Evolutionary conservation across 192 early-diverging fungal genomes (phyloP).

Genomic region (Funneliformis mosseae): DNA sequence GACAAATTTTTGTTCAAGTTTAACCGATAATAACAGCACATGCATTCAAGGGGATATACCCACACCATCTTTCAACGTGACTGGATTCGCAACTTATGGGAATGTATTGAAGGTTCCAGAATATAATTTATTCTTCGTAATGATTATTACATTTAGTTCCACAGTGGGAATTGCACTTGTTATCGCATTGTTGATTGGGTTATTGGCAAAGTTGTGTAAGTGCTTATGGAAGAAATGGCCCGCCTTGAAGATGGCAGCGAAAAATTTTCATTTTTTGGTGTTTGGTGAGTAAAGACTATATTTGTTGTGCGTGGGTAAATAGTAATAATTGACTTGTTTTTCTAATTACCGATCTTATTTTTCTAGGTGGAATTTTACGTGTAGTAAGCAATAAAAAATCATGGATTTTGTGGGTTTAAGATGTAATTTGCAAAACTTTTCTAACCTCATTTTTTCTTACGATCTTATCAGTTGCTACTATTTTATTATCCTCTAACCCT

Average conservation of each 20-base stretch:
- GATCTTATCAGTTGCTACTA: not conserved
- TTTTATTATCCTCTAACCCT: conserved; percentile 27
- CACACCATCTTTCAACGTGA: not conserved
- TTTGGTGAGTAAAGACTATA: not conserved
- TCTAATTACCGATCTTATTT: not conserved
- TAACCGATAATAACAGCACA: not conserved
- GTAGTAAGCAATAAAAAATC: conserved; percentile 5
- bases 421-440: not conserved
- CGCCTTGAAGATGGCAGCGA: not conserved
- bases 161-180: not conserved
- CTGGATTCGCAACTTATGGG: not conserved
- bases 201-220: not conserved
- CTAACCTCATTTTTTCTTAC: not conserved
- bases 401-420: not conserved
- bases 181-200: not conserved
- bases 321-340: not conserved
- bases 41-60: not conserved
- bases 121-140: conserved; percentile 17
- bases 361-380: conserved; percentile 23
- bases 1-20: not conserved
- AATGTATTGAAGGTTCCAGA: not conserved
- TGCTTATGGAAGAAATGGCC: conserved; percentile 1
- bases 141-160: not conserved
- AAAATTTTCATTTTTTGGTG: not conserved
- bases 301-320: not conserved